Evolutionary conservation across 2,329 filamentous ascomycete species (phyloP).

Genomic region (Xylariaceae sp.): DNA sequence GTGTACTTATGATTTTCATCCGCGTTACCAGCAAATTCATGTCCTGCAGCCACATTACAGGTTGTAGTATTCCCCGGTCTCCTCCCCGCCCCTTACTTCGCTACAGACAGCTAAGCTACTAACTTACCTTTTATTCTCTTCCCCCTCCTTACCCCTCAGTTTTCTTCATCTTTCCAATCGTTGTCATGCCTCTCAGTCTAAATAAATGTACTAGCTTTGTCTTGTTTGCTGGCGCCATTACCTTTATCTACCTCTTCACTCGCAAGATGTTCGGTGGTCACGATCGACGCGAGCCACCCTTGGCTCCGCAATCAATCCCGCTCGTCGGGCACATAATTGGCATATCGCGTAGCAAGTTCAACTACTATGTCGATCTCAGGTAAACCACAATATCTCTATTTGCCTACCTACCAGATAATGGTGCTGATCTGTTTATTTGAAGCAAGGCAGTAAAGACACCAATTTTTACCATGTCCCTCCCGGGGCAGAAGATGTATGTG

Average conservation of each 20-base stretch:
- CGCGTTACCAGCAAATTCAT: no score
- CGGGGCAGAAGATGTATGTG: conserved; percentile 40
- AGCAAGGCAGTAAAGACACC: conserved; percentile 24
- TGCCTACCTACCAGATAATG: neutral
- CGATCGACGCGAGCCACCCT: conserved; percentile 30
- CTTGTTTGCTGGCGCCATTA: neutral
- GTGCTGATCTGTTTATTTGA: neutral
- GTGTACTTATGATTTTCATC: no score
- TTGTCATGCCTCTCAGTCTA: neutral
- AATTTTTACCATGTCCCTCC: conserved; percentile 39
- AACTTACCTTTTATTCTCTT: no score
- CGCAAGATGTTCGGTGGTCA: conserved; percentile 22
- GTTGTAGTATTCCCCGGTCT: no score
- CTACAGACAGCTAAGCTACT: no score
- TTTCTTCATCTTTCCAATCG: neutral
- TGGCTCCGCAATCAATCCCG: conserved; percentile 29
- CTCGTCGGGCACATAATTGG: conserved; percentile 32
- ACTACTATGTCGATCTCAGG: conserved; percentile 33
- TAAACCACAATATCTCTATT: conserved; percentile 9
- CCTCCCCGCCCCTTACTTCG: no score
- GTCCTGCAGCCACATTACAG: no score
- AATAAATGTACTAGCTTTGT: neutral
- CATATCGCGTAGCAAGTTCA: conserved; percentile 26
- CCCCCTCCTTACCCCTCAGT: neutral
- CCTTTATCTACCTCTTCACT: neutral